phyloP scores from a whole-genome alignment of 306 rosid species.

The Inga oerstediana region DNA sequence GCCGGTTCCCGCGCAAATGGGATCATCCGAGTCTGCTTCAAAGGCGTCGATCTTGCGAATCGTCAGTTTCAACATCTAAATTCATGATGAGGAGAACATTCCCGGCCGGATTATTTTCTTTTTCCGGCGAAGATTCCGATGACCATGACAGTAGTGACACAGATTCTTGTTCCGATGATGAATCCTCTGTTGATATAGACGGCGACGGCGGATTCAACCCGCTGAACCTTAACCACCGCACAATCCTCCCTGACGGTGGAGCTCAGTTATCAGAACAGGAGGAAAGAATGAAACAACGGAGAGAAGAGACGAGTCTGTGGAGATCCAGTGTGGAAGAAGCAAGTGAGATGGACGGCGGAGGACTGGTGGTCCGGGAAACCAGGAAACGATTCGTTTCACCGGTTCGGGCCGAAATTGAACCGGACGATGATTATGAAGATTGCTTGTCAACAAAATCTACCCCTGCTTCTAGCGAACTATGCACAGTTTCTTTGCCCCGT shows the following conservation, averaged over 20 bases:
- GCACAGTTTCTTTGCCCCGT: too few relatives aligned
- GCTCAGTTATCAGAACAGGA: constrained; percentile 46
- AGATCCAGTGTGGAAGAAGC: constrained; percentile 67
- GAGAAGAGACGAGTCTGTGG: constrained; percentile 51
- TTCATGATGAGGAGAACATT: constrained; percentile 43
- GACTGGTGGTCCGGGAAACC: constrained; percentile 25
- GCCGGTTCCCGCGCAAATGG: constrained; percentile 39
- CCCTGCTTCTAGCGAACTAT: too few relatives aligned
- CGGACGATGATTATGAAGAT: too few relatives aligned
- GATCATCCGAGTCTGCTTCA: constrained; percentile 46
- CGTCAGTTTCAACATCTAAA: constrained; percentile 14
- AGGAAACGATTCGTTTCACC: constrained; percentile 35
- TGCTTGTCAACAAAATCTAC: too few relatives aligned
- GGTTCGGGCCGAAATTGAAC: too few relatives aligned
- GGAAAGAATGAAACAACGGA: constrained; percentile 6
- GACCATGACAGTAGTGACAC: not conserved
- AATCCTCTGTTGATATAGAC: constrained; percentile 45
- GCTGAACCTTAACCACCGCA: constrained; percentile 37
- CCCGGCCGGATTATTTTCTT: constrained; percentile 61
- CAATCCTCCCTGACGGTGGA: constrained; percentile 47
- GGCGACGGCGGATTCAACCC: constrained; percentile 56
- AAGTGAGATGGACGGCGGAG: constrained; percentile 36
- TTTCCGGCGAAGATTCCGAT: constrained; percentile 64
- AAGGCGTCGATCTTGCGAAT: constrained; percentile 47
- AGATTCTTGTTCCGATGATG: not conserved